Evolutionary conservation across 768 basidiomycete genomes (phyloP), one percentile per base, ranked within the genome.

Genomic region (Lactarius hatsudake): DNA sequence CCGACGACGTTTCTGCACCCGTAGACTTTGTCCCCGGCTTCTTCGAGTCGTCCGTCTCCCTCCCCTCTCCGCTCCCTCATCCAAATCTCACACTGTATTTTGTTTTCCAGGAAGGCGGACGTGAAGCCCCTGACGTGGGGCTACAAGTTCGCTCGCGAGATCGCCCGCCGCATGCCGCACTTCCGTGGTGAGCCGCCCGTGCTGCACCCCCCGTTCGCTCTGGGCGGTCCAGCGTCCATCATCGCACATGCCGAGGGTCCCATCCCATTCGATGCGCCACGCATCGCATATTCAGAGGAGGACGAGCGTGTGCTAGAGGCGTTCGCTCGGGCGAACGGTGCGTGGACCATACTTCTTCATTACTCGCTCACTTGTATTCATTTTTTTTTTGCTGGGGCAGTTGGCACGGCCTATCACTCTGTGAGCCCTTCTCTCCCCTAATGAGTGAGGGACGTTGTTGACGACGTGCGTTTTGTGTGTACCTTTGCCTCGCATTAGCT

Each of bases 141-240:
- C 0, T 89, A 87, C 74, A 89, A 88, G 70, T 80, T 78, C 62
- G 60, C 71, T 4, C 79, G 86, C 1, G 87, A 89, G 74, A 65
- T 84, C 13, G 75, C 77, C 5, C 81, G 87, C 42, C 82, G 87
- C 13, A 84, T 86, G 81, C 63, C 73, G 23, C 67, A 63, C 38
- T 79, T 78, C 56, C 73, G 77, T 32, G 78, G 78, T 30, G 77
- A 78, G 66, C 66, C 72, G 23, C 65, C 63, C 1, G 57, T 60
- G 8, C 59, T 56, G 17, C 75, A 75, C 60, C 79, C 79, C 3
- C 26, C 63, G n/a, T 80, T 81, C 59, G 54, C 73, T 0, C 61
- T 57, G 13, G 73, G 73, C 28, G 77, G 78, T 28, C 63, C 63
- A 38, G 79, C 79, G 15, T 9, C 57, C 4, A 38, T 59, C 8